Conservation (phyloP, 225 moss, liverwort and hornwort genomes). For the Pleurozium schreberi region DNA sequence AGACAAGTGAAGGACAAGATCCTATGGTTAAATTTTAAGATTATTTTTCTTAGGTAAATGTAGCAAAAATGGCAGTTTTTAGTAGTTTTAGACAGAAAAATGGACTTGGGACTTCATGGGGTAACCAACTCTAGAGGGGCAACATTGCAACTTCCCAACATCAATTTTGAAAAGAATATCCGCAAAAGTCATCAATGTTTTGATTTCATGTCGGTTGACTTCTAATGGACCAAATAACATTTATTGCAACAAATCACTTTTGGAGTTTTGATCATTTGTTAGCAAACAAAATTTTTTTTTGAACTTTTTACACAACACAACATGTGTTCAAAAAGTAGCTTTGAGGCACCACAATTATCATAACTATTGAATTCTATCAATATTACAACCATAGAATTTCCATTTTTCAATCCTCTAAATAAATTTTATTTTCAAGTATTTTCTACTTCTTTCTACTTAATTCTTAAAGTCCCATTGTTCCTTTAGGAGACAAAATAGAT, state of each 20-base stretch:
- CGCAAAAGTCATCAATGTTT: not conserved
- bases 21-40: no score
- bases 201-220: not conserved
- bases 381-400: not conserved
- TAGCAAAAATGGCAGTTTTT: no score
- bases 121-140: no score
- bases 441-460: not conserved
- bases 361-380: not conserved
- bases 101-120: no score
- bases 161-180: accelerated
- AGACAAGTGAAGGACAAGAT: no score
- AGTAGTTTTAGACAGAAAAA: no score
- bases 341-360: not conserved
- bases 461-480: not conserved
- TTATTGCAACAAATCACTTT: not conserved
- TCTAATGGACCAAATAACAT: not conserved
- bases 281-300: accelerated
- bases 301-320: not conserved
- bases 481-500: accelerated
- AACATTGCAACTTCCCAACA: not conserved
- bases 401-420: not conserved
- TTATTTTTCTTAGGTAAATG: no score
- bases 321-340: accelerated
- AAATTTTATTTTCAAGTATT: not conserved
- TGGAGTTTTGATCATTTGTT: not conserved